Conservation (phyloP, 2,329 filamentous ascomycete species). For the Epichloe gansuensis region DNA sequence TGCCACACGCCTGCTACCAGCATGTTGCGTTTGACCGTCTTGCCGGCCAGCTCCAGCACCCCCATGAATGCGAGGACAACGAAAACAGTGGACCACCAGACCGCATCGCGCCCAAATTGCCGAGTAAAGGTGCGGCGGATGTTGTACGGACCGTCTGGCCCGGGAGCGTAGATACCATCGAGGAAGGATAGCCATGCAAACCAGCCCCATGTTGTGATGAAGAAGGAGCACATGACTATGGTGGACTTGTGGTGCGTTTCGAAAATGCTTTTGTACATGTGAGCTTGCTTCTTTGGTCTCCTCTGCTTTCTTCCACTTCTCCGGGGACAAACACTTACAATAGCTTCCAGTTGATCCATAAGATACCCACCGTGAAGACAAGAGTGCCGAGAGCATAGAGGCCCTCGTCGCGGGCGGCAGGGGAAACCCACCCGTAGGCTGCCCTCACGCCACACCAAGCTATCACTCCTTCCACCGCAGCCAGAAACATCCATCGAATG, state of each 20-base stretch:
- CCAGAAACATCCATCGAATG: constrained; percentile 65
- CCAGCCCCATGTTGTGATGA: constrained; percentile 53
- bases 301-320: not conserved
- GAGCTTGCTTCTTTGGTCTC: not conserved
- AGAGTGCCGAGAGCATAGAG: constrained; percentile 64
- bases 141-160: constrained; percentile 43
- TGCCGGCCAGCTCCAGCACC: constrained; percentile 52
- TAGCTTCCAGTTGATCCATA: constrained; percentile 64
- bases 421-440: constrained; percentile 34
- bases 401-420: constrained; percentile 46
- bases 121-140: constrained; percentile 54
- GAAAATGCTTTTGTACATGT: constrained; percentile 35
- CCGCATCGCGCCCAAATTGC: constrained; percentile 52
- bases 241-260: constrained; percentile 66
- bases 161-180: constrained; percentile 42
- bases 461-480: constrained; percentile 57
- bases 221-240: constrained; percentile 45
- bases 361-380: constrained; percentile 55
- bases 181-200: constrained; percentile 64
- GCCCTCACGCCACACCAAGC: constrained; percentile 55
- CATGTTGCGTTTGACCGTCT: constrained; percentile 31
- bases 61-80: constrained; percentile 47
- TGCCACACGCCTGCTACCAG: constrained; percentile 34
- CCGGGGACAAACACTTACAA: constrained; percentile 38
- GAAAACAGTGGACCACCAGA: constrained; percentile 65